Evolutionary conservation across 2,329 filamentous ascomycete species (phyloP).

Genomic region (Rachicladosporium sp.): DNA sequence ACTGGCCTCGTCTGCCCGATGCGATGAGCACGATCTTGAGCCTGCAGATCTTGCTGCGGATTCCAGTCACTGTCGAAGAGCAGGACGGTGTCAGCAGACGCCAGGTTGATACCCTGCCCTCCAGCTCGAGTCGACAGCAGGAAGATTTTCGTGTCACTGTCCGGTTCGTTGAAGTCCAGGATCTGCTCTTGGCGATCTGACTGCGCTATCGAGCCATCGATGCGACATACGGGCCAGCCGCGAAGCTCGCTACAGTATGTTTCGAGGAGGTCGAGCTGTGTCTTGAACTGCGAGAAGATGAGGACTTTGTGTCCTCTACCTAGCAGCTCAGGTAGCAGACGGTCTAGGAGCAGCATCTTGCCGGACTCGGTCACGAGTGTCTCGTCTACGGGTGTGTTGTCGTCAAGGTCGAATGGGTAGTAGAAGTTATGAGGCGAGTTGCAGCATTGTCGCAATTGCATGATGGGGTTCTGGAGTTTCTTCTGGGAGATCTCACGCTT

Average conservation of each 20-base stretch:
- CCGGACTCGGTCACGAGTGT: conserved; percentile 76
- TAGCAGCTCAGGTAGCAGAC: conserved; percentile 67
- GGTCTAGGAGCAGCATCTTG: conserved; percentile 90
- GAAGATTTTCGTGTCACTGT: conserved; percentile 51
- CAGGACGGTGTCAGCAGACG: conserved; percentile 82
- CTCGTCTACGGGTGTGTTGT: conserved; percentile 55
- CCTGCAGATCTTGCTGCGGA: conserved; percentile 91
- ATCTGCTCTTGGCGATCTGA: conserved; percentile 38
- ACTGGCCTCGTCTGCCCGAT: conserved; percentile 91
- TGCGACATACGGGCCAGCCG: conserved; percentile 71
- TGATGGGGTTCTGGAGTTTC: conserved; percentile 83
- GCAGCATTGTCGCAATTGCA: conserved; percentile 83
- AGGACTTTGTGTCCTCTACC: conserved; percentile 72
- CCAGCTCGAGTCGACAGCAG: conserved; percentile 82
- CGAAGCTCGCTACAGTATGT: conserved; percentile 73
- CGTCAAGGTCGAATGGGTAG: conserved; percentile 62
- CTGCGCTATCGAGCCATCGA: conserved; percentile 79
- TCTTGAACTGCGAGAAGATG: conserved; percentile 95
- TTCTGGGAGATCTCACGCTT: conserved; percentile 83
- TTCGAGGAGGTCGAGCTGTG: conserved; percentile 78
- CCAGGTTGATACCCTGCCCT: conserved; percentile 89
- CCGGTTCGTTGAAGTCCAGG: conserved; percentile 34
- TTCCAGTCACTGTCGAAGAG: conserved; percentile 90
- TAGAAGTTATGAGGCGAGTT: conserved; percentile 96
- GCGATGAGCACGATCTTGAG: conserved; percentile 86